phyloP scores from a whole-genome alignment of 805 yeast genomes.

The Lipomyces spencermartinsiae region DNA sequence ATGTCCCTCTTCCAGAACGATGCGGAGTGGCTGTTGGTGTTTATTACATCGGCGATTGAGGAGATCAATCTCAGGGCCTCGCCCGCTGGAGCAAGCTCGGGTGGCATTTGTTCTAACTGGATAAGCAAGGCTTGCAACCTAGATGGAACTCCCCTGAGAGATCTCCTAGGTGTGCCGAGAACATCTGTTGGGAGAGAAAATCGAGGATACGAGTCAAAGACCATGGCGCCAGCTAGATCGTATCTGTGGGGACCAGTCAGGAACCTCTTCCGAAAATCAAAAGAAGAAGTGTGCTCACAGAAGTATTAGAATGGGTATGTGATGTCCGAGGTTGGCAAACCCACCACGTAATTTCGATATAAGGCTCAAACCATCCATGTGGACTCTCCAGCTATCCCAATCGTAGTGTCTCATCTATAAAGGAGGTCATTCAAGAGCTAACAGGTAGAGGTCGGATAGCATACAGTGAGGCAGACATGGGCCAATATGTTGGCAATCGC shows the following conservation, averaged over 20 bases:
- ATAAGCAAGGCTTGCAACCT: slow-evolving; percentile 6
- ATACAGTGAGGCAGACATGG: slow-evolving; percentile 4
- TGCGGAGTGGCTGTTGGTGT: slow-evolving; percentile 5
- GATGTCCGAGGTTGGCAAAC: slow-evolving; percentile 4
- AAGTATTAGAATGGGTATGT: slow-evolving; percentile 6
- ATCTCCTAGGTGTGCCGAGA: slow-evolving; percentile 6
- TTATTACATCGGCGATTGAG: slow-evolving; percentile 7
- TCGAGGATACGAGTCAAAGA: slow-evolving; percentile 4
- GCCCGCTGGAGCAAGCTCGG: slow-evolving; percentile 7
- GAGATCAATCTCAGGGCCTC: slow-evolving; percentile 7
- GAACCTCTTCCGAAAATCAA: slow-evolving; percentile 5
- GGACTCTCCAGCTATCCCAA: slow-evolving; percentile 8
- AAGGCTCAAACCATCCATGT: slow-evolving; percentile 4
- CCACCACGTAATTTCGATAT: slow-evolving; percentile 4
- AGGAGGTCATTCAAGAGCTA: slow-evolving; percentile 5
- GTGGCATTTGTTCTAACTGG: slow-evolving; percentile 7
- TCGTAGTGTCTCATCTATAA: slow-evolving; percentile 7
- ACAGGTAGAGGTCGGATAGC: slow-evolving; percentile 1
- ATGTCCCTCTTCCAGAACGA: slow-evolving; percentile 8
- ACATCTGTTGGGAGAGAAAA: slow-evolving; percentile 5
- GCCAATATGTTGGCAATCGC: slow-evolving; percentile 6
- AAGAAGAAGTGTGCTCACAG: slow-evolving; percentile 5
- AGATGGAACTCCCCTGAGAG: slow-evolving; percentile 8
- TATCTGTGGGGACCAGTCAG: slow-evolving; percentile 8
- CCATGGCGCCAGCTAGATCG: slow-evolving; percentile 7